A percentile compares a stretch with the other conserved stretches of the same genome.
These are phyloP conservation scores for Phytophthora europaea DNA, from an alignment of 352 stramenopile species.

Conservation along the genomic window DNA sequence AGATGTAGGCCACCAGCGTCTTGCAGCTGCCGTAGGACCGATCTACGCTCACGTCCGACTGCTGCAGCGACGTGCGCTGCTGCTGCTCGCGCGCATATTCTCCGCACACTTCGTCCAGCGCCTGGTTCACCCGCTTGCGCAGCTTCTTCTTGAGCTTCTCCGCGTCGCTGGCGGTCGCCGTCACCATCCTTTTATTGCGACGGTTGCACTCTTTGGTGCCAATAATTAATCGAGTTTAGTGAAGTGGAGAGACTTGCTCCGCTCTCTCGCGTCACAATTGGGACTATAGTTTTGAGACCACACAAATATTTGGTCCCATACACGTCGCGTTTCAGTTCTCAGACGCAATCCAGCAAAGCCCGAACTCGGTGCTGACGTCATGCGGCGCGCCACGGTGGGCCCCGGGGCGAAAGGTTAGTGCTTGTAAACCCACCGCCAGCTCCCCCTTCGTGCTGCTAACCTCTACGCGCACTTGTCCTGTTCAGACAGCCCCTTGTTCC, in stretches of 20 bases:
- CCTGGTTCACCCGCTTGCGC: conserved; percentile 49
- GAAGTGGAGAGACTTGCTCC: conserved; percentile 7
- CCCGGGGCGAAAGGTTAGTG: conserved; percentile 30
- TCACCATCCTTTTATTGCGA: conserved; percentile 4
- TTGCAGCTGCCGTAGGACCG: conserved; percentile 59
- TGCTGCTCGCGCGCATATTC: conserved; percentile 41
- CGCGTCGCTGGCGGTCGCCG: conserved; percentile 12
- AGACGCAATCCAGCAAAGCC: conserved; percentile 13
- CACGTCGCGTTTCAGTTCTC: neutral
- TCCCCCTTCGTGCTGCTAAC: conserved; percentile 3
- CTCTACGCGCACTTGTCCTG: neutral
- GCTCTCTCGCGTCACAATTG: neutral
- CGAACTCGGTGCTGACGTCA: conserved; percentile 33
- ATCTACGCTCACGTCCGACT: conserved; percentile 45
- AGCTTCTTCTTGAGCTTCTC: conserved; percentile 38
- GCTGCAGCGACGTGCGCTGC: conserved; percentile 6
- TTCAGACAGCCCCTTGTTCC: conserved; percentile 30
- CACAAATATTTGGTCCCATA: neutral
- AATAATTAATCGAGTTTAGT: neutral
- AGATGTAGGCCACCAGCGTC: conserved; percentile 64
- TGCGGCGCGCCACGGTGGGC: conserved; percentile 39
- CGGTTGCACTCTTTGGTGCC: conserved; percentile 5
- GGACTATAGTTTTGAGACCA: neutral
- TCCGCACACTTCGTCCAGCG: conserved; percentile 54
- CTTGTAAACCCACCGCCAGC: neutral